phyloP scores from a whole-genome alignment of 805 yeast species.

The Myxozyma monticola region DNA sequence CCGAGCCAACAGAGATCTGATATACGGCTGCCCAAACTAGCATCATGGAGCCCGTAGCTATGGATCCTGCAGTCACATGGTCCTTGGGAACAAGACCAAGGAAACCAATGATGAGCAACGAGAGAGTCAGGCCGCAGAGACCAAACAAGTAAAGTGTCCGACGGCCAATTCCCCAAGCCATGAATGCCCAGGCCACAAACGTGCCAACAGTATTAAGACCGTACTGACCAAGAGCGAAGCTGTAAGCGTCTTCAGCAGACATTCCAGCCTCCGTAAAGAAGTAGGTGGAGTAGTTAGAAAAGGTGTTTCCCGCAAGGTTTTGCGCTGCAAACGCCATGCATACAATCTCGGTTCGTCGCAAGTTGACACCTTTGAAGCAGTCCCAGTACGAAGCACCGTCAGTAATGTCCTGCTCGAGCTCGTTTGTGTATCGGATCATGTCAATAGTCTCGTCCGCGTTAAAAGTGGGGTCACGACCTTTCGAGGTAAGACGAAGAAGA shows the following conservation, averaged over 20 bases:
- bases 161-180: constrained; percentile 7
- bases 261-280: constrained; percentile 46
- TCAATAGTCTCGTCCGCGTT: constrained; percentile 5
- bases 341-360: constrained; percentile 29
- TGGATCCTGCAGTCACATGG: constrained; percentile 28
- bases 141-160: constrained; percentile 27
- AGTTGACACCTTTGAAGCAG: constrained; percentile 12
- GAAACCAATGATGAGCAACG: constrained; percentile 25
- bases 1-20: constrained; percentile 49
- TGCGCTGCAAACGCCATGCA: constrained; percentile 39
- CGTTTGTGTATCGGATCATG: constrained; percentile 9
- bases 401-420: not conserved
- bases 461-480: not conserved
- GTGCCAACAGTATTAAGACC: constrained; percentile 2
- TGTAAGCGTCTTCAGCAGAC: not conserved
- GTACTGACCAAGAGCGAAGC: not conserved
- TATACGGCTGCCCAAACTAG: constrained; percentile 49
- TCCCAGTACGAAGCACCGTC: constrained; percentile 2
- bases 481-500: constrained; percentile 1
- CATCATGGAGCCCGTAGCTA: constrained; percentile 45
- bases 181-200: constrained; percentile 6
- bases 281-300: constrained; percentile 43
- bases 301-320: constrained; percentile 27
- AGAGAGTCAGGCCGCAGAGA: not conserved
- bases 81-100: constrained; percentile 19